Base-by-base conservation (phyloP, 75 land plant genomes). In the Pinus taeda region DNA sequence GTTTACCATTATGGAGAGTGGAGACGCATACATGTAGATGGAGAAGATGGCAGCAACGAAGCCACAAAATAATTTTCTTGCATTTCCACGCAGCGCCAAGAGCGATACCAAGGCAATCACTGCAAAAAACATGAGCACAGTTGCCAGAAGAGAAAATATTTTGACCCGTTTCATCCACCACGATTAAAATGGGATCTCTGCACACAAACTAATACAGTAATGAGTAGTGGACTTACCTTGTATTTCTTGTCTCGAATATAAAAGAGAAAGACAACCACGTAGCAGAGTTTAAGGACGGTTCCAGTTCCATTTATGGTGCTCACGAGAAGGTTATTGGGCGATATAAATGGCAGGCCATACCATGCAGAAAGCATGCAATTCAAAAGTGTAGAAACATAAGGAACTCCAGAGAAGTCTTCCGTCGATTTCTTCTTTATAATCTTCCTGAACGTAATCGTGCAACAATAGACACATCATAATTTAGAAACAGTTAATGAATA, bases 1-100 rank as follows among this genome's bases (percentile, higher is more conserved):
- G 14, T 20, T 72, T 55, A 72, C 98, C 92, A 95, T 90, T 81
- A 91, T 87, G 22, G 92, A 82, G 1, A 96, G 88, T 20, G 99
- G 99, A 8, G 99, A 90, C n/a, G 84, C 98, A 64, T 96, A 96
- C 99, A 96, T 96, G 81, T 87, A 76, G 71, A 94, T 90, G 63
- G 95, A 90, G 84, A 84, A 91, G 58, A 91, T 75, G 75, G 89
- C 59, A 49, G 91, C 89, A 30, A 87, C 93, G 9, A 88, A 74
- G 15, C 93, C 93, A 63, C 91, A 91, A 66, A 89, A 77, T 57
- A 88, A 57, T 81, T 89, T 88, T 18, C 93, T 69, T 42, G 1
- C 15, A 1, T 75, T 66, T 57, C 89, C 93, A 60, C 88, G 91
- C 22, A 91, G 76, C 57, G 89, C 89, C n/a, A 86, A 74, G 8